Evolutionary conservation across 306 rosid genomes (phyloP).

Genomic region (Inga laurina): DNA sequence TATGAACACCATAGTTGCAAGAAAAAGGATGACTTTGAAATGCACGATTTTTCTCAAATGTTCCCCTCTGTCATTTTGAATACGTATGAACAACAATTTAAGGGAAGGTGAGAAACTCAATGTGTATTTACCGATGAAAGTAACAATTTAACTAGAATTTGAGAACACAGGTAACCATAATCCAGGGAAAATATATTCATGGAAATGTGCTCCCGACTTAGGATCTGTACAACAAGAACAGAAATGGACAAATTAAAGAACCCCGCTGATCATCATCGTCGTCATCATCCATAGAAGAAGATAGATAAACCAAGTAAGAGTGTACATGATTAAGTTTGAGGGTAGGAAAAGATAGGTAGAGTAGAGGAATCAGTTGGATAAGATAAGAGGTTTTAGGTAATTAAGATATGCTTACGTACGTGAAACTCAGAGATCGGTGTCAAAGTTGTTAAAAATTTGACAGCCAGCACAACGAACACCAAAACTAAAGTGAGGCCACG

Average conservation of each 20-base stretch:
- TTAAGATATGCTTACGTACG: slow-evolving; percentile 1
- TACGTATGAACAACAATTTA: background rate
- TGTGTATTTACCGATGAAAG: slow-evolving; percentile 4
- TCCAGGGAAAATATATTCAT: background rate
- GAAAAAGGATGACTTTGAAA: background rate
- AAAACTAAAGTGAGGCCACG: slow-evolving; percentile 27
- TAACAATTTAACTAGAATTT: background rate
- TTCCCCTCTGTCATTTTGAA: slow-evolving; percentile 2
- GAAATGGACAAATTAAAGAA: slow-evolving; percentile 23
- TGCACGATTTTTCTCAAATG: background rate
- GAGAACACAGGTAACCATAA: background rate
- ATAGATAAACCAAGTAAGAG: slow-evolving; percentile 1
- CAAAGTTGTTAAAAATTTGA: slow-evolving; percentile 16
- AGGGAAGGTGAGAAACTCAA: background rate
- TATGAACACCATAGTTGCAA: background rate
- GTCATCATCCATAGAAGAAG: slow-evolving; percentile 27
- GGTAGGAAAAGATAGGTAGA: background rate
- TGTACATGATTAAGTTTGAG: background rate
- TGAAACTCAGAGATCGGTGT: slow-evolving; percentile 22
- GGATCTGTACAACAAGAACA: slow-evolving; percentile 10
- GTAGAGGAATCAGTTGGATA: background rate
- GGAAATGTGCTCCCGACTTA: slow-evolving; percentile 27
- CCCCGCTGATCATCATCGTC: slow-evolving; percentile 28
- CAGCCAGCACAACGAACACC: slow-evolving; percentile 10
- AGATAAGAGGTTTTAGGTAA: background rate